phyloP scores from a whole-genome alignment of 2,329 filamentous ascomycete species.

The Xylariales sp. region DNA sequence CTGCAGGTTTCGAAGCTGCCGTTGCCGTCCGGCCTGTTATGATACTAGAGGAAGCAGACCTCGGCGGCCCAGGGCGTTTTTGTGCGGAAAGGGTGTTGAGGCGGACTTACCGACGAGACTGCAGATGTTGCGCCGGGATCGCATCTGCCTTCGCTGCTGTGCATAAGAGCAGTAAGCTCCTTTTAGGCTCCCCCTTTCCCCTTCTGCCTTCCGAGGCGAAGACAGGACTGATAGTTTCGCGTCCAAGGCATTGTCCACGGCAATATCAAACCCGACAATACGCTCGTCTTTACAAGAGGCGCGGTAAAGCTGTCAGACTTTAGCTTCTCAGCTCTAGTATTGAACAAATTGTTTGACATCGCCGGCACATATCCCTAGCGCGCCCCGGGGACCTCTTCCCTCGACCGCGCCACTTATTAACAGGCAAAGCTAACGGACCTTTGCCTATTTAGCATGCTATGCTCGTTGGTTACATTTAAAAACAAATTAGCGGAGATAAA shows the following conservation, averaged over 20 bases:
- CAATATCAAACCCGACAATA: not conserved
- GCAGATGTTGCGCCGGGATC: not conserved
- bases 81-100: no score
- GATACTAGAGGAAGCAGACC: not conserved
- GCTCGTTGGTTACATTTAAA: not conserved
- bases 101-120: no score
- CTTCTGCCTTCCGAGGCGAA: no score
- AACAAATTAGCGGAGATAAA: not conserved
- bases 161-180: not conserved
- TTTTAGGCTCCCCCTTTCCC: no score
- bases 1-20: not conserved
- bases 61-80: not conserved
- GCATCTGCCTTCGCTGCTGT: not conserved
- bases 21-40: not conserved
- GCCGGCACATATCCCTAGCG: not conserved
- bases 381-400: not conserved
- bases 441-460: not conserved
- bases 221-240: no score
- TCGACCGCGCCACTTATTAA: not conserved
- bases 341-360: not conserved
- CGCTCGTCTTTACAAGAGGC: not conserved
- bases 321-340: not conserved
- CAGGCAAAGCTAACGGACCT: not conserved
- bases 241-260: constrained; percentile 1
- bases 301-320: not conserved